Evolutionary conservation across 2,329 filamentous ascomycete genomes (phyloP).

Genomic region (Cyanodermella asteris): DNA sequence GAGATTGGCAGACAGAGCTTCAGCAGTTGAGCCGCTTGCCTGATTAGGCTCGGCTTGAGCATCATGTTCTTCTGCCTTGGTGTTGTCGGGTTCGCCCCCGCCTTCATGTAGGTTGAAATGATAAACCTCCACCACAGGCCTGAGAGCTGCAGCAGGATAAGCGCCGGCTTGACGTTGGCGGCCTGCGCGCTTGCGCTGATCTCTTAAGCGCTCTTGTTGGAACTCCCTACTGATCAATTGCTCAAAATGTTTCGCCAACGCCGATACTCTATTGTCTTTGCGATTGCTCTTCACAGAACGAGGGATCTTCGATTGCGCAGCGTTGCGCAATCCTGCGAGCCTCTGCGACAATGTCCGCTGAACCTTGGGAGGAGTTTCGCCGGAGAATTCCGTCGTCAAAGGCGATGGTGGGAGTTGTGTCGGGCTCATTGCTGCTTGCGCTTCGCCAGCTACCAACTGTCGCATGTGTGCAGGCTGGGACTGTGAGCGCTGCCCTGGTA

Average conservation of each 20-base stretch:
- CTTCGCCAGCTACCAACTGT: no score
- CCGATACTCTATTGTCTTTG: constrained; percentile 61
- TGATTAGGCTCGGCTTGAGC: constrained; percentile 8
- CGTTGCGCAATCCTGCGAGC: no score
- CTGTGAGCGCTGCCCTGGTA: no score
- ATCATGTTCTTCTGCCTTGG: constrained; percentile 32
- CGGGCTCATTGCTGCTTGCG: no score
- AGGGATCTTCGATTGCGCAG: constrained; percentile 55
- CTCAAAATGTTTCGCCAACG: constrained; percentile 87
- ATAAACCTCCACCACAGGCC: constrained; percentile 88
- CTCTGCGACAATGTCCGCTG: no score
- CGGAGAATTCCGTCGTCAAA: no score
- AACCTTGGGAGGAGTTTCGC: no score
- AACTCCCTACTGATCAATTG: constrained; percentile 93
- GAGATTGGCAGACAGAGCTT: constrained; percentile 12
- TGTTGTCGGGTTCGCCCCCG: constrained; percentile 54
- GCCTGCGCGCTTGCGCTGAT: constrained; percentile 60
- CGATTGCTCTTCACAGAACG: constrained; percentile 54
- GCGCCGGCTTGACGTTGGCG: constrained; percentile 57
- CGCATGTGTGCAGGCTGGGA: no score
- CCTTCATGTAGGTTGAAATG: constrained; percentile 71
- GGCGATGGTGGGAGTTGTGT: no score
- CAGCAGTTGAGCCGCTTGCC: constrained; percentile 9
- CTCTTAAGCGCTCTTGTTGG: constrained; percentile 75
- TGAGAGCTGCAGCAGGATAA: constrained; percentile 78